Evolutionary conservation across 2,329 filamentous ascomycete species (phyloP).

Genomic region (Ophiostoma sp.): DNA sequence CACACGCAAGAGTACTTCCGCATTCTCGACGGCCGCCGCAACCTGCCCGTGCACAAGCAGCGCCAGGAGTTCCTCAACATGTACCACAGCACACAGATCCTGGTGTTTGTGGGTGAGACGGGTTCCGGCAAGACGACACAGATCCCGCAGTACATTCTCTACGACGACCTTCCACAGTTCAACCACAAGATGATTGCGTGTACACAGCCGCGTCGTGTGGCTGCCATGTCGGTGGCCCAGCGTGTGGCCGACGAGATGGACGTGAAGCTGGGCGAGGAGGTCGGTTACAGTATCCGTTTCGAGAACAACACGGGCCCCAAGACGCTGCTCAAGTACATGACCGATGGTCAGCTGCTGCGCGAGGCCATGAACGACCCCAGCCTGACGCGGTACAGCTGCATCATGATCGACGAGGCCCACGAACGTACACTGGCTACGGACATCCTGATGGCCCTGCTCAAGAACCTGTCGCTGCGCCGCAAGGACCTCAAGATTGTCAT

Average conservation of each 20-base stretch:
- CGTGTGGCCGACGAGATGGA: slow-evolving; percentile 98
- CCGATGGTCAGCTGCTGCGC: slow-evolving; percentile 93
- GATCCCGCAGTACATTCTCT: slow-evolving; percentile 97
- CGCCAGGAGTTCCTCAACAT: slow-evolving; percentile 89
- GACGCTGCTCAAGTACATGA: slow-evolving; percentile 99
- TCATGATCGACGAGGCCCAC: slow-evolving; percentile 98
- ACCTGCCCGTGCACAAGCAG: slow-evolving; percentile 88
- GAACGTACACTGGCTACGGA: slow-evolving; percentile 95
- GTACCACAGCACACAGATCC: slow-evolving; percentile 90
- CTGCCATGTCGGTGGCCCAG: slow-evolving; percentile 96
- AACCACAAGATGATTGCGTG: slow-evolving; percentile 89
- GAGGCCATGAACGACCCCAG: slow-evolving; percentile 96
- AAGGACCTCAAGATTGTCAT: slow-evolving; percentile 96
- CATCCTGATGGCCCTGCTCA: slow-evolving; percentile 93
- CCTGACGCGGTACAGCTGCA: slow-evolving; percentile 88
- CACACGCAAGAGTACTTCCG: slow-evolving; percentile 83
- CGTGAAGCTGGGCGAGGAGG: slow-evolving; percentile 84
- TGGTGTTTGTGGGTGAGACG: slow-evolving; percentile 98
- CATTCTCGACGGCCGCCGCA: slow-evolving; percentile 77
- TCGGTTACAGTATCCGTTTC: slow-evolving; percentile 98
- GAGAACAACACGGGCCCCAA: slow-evolving; percentile 86
- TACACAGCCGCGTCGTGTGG: slow-evolving; percentile 95
- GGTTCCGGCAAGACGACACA: slow-evolving; percentile 99
- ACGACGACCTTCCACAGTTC: slow-evolving; percentile 86
- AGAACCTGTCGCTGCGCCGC: slow-evolving; percentile 76